Base-by-base conservation (phyloP, 306 rosid genomes). In the Castanospermum australe region DNA sequence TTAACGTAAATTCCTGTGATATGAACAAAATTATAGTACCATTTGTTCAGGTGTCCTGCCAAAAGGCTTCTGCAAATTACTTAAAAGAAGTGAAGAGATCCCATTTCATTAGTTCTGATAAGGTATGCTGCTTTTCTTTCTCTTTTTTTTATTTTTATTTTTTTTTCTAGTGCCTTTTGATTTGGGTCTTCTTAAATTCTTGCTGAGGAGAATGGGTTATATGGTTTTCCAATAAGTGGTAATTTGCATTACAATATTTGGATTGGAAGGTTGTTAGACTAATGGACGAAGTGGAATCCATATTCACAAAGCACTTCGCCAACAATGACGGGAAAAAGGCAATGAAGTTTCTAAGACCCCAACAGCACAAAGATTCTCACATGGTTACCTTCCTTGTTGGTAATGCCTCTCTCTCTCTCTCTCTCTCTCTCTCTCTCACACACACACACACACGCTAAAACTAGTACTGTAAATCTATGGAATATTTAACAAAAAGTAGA, bases 261-360 rank as follows among this genome's bases (percentile, higher is more conserved):
- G 38, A 62, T 38, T 75, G 80, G 33, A 78, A 94, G 99, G 93
- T 91, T 52, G 92, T 93, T 4, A 88, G 86, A 73, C 72, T 93
- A 83, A 90, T 93, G 98, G 99, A 96, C 82, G 99, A 96, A 84
- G 97, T 96, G 91, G 99, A 96, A 83, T 88, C 89, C 86, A 87
- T 85, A 73, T 96, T 96, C 97, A 87, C 89, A 83, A 78, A 85
- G 96, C 94, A 93, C 90, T 96, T 93, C 50, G 84, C 98, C 70
- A 86, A 83, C 90, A 84, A 90, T 79, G 98, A 96, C 84, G 91
- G 91, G 54, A 96, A 96, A 89, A 91, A 83, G 62, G 96, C 99
- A 54, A 96, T 96, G 97, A 96, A 93, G 88, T 93, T 91, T 77
- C 76, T 96, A 80, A 89, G 84, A 81, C 98, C 99, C 44, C 96